phyloP scores from a whole-genome alignment of 129 eudicot genomes.

The Mikania micrantha region DNA sequence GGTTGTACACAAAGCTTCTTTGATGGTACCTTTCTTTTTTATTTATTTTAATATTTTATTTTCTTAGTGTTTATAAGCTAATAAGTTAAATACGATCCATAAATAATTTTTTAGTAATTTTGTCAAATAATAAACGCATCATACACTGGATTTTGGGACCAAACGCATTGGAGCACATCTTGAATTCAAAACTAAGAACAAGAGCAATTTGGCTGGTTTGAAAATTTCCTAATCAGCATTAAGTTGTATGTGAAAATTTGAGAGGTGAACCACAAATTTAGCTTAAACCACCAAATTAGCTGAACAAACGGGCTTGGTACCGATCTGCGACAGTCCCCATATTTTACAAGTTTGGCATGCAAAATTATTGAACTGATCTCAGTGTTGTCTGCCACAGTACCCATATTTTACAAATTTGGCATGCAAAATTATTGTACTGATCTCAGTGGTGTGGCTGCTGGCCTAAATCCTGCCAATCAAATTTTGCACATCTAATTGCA shows the following conservation, averaged over 20 bases:
- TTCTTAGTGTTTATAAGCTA: no score
- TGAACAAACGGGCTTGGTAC: neutral
- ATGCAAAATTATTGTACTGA: neutral
- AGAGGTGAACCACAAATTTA: neutral
- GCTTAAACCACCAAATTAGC: neutral
- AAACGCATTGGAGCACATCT: no score
- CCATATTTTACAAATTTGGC: neutral
- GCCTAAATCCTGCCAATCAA: neutral
- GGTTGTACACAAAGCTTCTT: no score
- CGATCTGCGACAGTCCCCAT: neutral
- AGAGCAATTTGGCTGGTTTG: neutral
- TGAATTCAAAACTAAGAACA: no score
- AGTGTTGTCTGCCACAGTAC: neutral
- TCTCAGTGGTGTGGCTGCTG: neutral
- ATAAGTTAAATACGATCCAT: no score
- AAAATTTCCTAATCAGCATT: neutral
- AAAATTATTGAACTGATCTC: neutral
- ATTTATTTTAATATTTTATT: no score
- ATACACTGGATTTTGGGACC: no score
- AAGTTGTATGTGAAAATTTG: neutral
- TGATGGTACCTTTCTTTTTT: no score
- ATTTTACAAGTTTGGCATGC: neutral
- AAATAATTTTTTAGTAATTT: no score
- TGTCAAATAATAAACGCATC: no score
- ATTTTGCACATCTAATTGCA: neutral